Conservation (phyloP, 2,329 filamentous ascomycete genomes). For the Raffaelea arxii region DNA sequence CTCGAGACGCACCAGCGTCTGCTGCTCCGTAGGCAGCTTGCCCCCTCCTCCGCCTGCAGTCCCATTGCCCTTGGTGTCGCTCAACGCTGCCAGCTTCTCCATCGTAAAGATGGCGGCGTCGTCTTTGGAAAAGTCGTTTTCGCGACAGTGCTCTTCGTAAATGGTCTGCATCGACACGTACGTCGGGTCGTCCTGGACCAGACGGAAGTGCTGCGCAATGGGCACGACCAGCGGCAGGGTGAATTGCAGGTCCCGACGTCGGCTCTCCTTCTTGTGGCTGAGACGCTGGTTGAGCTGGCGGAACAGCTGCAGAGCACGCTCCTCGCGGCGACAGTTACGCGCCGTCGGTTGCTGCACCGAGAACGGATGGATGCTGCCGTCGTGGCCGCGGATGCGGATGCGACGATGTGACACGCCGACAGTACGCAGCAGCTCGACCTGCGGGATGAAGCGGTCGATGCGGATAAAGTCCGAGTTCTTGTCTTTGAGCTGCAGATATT, state of each 20-base stretch:
- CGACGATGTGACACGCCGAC: constrained; percentile 87
- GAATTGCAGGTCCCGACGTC: constrained; percentile 89
- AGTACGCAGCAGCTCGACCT: constrained; percentile 84
- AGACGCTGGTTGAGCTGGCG: constrained; percentile 92
- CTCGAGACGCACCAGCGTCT: constrained; percentile 67
- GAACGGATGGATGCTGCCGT: constrained; percentile 94
- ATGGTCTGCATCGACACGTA: constrained; percentile 92
- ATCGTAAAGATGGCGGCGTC: constrained; percentile 92
- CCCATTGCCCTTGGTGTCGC: constrained; percentile 59
- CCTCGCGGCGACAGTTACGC: constrained; percentile 84
- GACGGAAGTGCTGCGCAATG: constrained; percentile 83
- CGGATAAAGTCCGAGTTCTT: constrained; percentile 98
- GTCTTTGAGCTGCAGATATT: constrained; percentile 94
- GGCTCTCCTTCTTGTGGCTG: constrained; percentile 86
- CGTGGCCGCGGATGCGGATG: constrained; percentile 92
- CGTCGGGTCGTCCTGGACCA: constrained; percentile 91
- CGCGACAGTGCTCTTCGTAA: constrained; percentile 91
- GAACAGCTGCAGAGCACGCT: constrained; percentile 92
- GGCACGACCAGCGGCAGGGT: constrained; percentile 94
- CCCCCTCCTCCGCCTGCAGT: too few relatives aligned
- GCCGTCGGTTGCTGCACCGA: constrained; percentile 94
- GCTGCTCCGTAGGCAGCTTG: too few relatives aligned
- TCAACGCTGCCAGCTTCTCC: constrained; percentile 75
- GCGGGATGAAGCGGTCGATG: constrained; percentile 92
- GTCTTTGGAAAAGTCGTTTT: constrained; percentile 81